Conservation (phyloP, 805 yeast species). For the Ogataea methylovora region DNA sequence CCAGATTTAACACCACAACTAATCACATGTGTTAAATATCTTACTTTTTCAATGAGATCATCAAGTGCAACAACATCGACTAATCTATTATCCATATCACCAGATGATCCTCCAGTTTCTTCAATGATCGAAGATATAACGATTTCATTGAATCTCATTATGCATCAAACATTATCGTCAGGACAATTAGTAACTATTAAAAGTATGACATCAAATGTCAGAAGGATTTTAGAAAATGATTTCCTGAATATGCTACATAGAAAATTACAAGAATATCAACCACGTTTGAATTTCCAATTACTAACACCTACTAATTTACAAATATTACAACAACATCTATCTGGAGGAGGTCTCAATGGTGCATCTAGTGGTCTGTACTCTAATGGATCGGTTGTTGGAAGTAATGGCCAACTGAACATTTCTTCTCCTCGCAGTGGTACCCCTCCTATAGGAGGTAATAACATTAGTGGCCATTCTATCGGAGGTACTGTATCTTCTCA, state of each 20-base stretch:
- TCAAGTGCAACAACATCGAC: slow-evolving; percentile 9
- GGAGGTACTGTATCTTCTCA: slow-evolving; percentile 13
- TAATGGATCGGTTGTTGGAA: slow-evolving; percentile 8
- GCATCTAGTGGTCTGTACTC: slow-evolving; percentile 4
- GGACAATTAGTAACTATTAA: slow-evolving; percentile 56
- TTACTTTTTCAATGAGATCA: slow-evolving; percentile 14
- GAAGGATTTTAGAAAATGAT: slow-evolving; percentile 55
- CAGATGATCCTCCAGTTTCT: slow-evolving; percentile 62
- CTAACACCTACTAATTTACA: slow-evolving; percentile 16
- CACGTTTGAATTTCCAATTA: slow-evolving; percentile 24
- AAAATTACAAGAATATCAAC: slow-evolving; percentile 37
- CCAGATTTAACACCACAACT: slow-evolving; percentile 44
- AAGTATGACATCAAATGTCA: slow-evolving; percentile 46
- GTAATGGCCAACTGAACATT: slow-evolving; percentile 6
- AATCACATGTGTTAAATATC: slow-evolving; percentile 19
- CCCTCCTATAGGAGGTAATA: slow-evolving; percentile 17
- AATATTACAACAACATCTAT: slow-evolving; percentile 6
- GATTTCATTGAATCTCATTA: slow-evolving; percentile 59
- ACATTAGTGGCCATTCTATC: too few species aligned
- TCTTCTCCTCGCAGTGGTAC: slow-evolving; percentile 23
- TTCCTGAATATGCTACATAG: slow-evolving; percentile 48
- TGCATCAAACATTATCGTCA: slow-evolving; percentile 61
- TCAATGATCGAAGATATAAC: slow-evolving; percentile 84
- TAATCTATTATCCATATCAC: slow-evolving; percentile 22
- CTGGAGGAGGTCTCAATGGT: neutral